Evolutionary conservation across 345 rosid genomes (phyloP).

Genomic region (rapeseed (Brassica napus)): DNA sequence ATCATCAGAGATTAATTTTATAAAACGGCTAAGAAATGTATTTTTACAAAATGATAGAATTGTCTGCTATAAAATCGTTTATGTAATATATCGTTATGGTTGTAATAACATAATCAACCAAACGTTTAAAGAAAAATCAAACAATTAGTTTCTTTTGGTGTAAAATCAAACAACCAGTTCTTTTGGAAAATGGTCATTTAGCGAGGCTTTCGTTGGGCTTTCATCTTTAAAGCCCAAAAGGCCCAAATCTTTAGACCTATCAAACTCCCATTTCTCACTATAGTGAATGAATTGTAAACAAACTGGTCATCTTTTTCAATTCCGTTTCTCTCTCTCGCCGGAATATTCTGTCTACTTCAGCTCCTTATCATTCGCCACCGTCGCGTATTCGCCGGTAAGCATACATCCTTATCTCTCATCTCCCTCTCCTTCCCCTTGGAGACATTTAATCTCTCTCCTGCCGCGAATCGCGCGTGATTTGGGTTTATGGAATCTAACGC

Average conservation of each 20-base stretch:
- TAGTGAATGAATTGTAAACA: not conserved
- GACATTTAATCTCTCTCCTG: not conserved
- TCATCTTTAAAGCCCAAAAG: not conserved
- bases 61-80: no score
- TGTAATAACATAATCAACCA: no score
- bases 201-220: not conserved
- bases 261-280: slow-evolving; percentile 4
- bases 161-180: no score
- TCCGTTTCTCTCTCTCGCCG: slow-evolving; percentile 36
- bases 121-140: no score
- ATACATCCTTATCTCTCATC: not conserved
- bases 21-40: no score
- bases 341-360: slow-evolving; percentile 16
- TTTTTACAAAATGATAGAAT: no score
- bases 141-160: no score
- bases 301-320: slow-evolving; percentile 15
- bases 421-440: not conserved
- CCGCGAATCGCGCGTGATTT: slow-evolving; percentile 14
- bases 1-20: no score
- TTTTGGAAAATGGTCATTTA: not conserved
- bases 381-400: slow-evolving; percentile 29
- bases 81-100: no score
- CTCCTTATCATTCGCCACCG: slow-evolving; percentile 33
- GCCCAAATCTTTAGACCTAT: slow-evolving; percentile 17
- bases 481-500: slow-evolving; percentile 27